phyloP scores from a whole-genome alignment of 768 basidiomycete species.

The Lactifluus volemus region DNA sequence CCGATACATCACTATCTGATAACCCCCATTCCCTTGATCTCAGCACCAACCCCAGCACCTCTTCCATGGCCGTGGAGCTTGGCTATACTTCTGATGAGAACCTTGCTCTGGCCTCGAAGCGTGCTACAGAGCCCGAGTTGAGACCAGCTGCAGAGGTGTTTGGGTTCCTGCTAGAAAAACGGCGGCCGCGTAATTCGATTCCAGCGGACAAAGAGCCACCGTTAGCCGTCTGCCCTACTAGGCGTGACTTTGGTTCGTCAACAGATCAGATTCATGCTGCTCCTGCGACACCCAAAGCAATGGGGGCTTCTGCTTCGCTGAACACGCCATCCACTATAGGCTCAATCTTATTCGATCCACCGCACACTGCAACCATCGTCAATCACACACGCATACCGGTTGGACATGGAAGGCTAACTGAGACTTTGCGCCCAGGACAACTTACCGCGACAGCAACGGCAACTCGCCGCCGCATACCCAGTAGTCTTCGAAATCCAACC shows the following conservation, averaged over 20 bases:
- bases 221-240: slow-evolving; percentile 29
- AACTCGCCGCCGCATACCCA: slow-evolving; percentile 14
- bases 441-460: neutral
- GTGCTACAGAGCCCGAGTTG: slow-evolving; percentile 39
- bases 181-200: slow-evolving; percentile 31
- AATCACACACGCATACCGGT: slow-evolving; percentile 17
- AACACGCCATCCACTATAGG: slow-evolving; percentile 13
- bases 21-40: slow-evolving; percentile 27
- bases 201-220: slow-evolving; percentile 28
- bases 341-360: slow-evolving; percentile 16
- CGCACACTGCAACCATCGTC: slow-evolving; percentile 13
- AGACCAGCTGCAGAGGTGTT: slow-evolving; percentile 66
- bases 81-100: slow-evolving; percentile 39
- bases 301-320: neutral
- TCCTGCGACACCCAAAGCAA: slow-evolving; percentile 13
- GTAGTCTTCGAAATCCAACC: slow-evolving; percentile 6
- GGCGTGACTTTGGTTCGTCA: slow-evolving; percentile 24
- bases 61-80: slow-evolving; percentile 69
- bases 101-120: slow-evolving; percentile 13
- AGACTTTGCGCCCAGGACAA: neutral
- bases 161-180: slow-evolving; percentile 50
- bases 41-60: slow-evolving; percentile 43
- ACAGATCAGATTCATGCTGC: neutral
- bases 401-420: neutral
- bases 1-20: slow-evolving; percentile 37